Evolutionary conservation across 768 basidiomycete species (phyloP).

Genomic region (Pleurotus pulmonarius): DNA sequence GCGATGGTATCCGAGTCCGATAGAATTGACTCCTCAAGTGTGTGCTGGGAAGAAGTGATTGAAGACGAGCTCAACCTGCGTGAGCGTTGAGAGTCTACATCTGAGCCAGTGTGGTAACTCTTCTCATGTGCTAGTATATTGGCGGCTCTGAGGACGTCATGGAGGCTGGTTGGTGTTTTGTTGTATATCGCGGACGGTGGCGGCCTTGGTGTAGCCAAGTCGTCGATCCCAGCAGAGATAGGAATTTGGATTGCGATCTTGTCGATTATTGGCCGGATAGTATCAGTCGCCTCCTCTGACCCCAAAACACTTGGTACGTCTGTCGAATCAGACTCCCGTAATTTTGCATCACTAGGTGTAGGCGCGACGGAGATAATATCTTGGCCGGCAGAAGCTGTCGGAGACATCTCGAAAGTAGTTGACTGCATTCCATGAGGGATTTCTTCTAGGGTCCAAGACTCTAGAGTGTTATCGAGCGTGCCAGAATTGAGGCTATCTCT

Average conservation of each 20-base stretch:
- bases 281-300: background rate
- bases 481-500: slow-evolving; percentile 42
- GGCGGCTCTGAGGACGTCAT: slow-evolving; percentile 1
- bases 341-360: too few relatives aligned
- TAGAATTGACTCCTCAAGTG: background rate
- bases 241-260: background rate
- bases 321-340: too few relatives aligned
- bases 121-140: background rate
- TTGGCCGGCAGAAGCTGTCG: too few relatives aligned
- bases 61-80: background rate
- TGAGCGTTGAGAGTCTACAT: background rate
- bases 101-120: background rate
- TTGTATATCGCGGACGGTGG: background rate
- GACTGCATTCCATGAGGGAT: background rate
- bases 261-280: background rate
- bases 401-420: background rate
- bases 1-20: background rate
- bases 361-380: too few relatives aligned
- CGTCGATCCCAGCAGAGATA: background rate
- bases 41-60: background rate
- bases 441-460: background rate
- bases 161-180: background rate
- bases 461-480: slow-evolving; percentile 13
- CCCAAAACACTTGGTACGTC: too few relatives aligned
- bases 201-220: background rate